Evolutionary conservation across 495 filamentous ascomycete species (phyloP), one percentile per base, ranked within the genome.

Genomic region (Hyaloscypha finlandica): DNA sequence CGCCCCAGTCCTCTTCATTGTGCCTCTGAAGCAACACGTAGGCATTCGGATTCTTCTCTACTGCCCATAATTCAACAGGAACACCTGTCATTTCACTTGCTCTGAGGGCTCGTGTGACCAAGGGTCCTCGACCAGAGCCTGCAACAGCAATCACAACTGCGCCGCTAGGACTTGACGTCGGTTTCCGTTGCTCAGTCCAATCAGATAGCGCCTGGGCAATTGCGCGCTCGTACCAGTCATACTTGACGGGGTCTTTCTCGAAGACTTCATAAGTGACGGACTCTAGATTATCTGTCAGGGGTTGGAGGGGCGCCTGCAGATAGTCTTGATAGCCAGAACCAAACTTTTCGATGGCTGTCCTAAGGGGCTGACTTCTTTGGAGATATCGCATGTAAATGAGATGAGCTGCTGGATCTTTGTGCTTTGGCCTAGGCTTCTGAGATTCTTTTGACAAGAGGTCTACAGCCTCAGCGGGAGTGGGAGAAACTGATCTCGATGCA

Each of bases 21-120:
- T 95, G 91, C 20, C 89, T 83, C 58, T 96, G 88, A 19, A 99
- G 85, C 63, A 97, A 86, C 53, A 99, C 93, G 73, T 92, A 97
- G 4, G 95, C 95, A 77, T 98, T 97, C 2, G 92, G 94, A 72
- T 99, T 99, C 84, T 99, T 99, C 79, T 99, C 95, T 4, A 99
- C 85, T 0, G 92, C 96, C 89, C 92, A 97, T 22, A 96, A 80
- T 54, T 91, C 88, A 62, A 99, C 89, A 8, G 85, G 77, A 4
- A 97, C 89, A 11, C 89, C 88, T 11, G 92, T 89, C n/a, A 77
- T 77, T 39, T 87, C 81, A 75, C 91, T 93, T 30, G 95, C 95
- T 59, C 85, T 85, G 30, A 98, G 77, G 0, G 92, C 93, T 48
- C 94, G 85, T 0, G 92, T 92, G 29, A 99, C 93, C 4, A 99